Conservation (phyloP, 495 filamentous ascomycete species). For the Penicillium macrosclerotiorum region DNA sequence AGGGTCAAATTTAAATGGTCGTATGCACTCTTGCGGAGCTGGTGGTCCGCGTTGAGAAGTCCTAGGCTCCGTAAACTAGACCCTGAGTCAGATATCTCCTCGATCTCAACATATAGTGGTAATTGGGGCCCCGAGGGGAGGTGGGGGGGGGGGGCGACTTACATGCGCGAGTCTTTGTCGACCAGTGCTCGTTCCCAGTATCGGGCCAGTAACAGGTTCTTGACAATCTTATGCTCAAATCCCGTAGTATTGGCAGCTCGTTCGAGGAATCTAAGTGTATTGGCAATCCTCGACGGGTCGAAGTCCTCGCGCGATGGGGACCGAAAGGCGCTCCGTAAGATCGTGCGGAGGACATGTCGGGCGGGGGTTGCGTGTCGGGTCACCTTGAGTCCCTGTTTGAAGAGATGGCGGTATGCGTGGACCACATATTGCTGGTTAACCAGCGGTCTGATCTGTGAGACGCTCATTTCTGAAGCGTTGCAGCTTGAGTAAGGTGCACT, state of each 20-base stretch:
- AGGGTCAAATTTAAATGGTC: constrained; percentile 65
- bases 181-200: constrained; percentile 53
- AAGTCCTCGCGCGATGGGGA: constrained; percentile 50
- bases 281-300: constrained; percentile 57
- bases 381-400: constrained; percentile 69
- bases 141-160: constrained; percentile 17
- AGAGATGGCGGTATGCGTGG: constrained; percentile 77
- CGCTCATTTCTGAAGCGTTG: constrained; percentile 9
- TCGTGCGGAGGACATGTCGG: constrained; percentile 62
- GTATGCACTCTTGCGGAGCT: constrained; percentile 38
- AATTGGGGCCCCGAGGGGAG: too few relatives aligned
- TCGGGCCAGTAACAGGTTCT: constrained; percentile 63
- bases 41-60: constrained; percentile 24
- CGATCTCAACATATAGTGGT: neutral
- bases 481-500: constrained; percentile 5
- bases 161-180: constrained; percentile 37
- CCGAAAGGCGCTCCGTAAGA: constrained; percentile 71
- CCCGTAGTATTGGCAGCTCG: constrained; percentile 64
- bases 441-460: constrained; percentile 8
- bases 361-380: constrained; percentile 78
- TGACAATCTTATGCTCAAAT: constrained; percentile 77
- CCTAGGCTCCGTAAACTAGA: constrained; percentile 32
- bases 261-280: constrained; percentile 76
- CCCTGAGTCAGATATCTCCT: constrained; percentile 18
- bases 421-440: constrained; percentile 47